These are phyloP conservation scores for Zanthoxylum bungeanum DNA, from an alignment of 345 rosid genomes.

Conservation along the genomic window DNA sequence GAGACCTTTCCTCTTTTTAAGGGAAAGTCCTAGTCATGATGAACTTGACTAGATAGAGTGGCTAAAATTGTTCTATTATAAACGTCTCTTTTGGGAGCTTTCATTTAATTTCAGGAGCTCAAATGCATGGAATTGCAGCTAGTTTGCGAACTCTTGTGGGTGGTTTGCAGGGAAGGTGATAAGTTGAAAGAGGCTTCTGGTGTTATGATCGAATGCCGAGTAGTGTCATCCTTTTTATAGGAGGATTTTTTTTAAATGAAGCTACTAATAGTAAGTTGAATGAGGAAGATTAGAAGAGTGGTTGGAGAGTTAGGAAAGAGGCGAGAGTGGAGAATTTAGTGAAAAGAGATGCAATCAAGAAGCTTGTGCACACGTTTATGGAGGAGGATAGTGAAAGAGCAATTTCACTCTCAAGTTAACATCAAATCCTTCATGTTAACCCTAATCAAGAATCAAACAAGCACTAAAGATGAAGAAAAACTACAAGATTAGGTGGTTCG, in stretches of 20 bases:
- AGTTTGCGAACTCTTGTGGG: conserved; percentile 38
- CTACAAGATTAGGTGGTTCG: no score
- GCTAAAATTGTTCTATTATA: conserved; percentile 39
- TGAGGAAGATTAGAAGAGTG: conserved; percentile 56
- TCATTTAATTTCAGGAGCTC: conserved; percentile 28
- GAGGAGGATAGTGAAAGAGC: no score
- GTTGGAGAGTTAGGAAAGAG: conserved; percentile 35
- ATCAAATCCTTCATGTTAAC: no score
- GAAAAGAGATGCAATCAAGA: conserved; percentile 28
- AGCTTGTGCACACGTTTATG: conserved; percentile 17
- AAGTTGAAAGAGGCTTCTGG: neutral
- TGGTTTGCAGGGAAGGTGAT: conserved; percentile 19
- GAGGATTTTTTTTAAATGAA: conserved; percentile 69
- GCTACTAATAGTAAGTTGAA: conserved; percentile 37
- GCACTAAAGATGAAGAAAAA: no score
- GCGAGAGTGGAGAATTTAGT: conserved; percentile 20
- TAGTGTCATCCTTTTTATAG: conserved; percentile 36
- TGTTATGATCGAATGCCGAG: no score
- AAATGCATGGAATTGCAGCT: conserved; percentile 37
- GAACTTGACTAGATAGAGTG: conserved; percentile 14
- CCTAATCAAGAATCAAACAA: no score
- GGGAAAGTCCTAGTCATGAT: no score
- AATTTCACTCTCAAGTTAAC: no score
- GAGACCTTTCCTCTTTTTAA: no score
- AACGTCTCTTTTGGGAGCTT: conserved; percentile 45